Evolutionary conservation across 164 flowering plant genomes (phyloP).

Genomic region (Magnolia kwangsiensis): DNA sequence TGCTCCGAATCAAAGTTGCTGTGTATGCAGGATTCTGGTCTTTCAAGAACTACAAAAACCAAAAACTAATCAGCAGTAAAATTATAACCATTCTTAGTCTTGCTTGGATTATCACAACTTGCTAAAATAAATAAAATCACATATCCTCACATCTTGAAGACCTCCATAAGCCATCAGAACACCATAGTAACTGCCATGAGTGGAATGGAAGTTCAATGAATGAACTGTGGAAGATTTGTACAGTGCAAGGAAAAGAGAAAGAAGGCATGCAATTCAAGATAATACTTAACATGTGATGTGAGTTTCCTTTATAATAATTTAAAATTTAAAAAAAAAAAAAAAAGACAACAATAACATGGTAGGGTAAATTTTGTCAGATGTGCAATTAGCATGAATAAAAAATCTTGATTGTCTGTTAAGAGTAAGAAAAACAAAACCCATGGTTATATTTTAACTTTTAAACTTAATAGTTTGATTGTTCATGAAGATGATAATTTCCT

Average conservation of each 20-base stretch:
- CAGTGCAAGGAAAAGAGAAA: background rate
- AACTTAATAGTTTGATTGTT: background rate
- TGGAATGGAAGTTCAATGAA: slow-evolving; percentile 9
- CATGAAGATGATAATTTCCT: background rate
- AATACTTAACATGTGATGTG: background rate
- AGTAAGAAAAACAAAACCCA: background rate
- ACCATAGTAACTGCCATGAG: slow-evolving; percentile 62
- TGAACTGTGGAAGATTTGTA: background rate
- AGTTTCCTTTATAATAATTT: background rate
- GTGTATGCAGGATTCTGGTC: slow-evolving; percentile 51
- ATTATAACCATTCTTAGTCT: background rate
- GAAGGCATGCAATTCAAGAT: background rate
- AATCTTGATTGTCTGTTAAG: background rate
- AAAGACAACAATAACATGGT: background rate
- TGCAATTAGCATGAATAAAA: background rate
- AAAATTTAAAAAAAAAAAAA: too few relatives aligned
- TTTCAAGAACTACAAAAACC: slow-evolving; percentile 47
- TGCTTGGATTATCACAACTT: slow-evolving; percentile 7
- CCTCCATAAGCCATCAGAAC: slow-evolving; percentile 83
- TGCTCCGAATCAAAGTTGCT: slow-evolving; percentile 39
- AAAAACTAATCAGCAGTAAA: background rate
- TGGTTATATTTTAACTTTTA: background rate
- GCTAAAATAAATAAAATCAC: slow-evolving; percentile 6
- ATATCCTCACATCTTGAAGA: slow-evolving; percentile 62
- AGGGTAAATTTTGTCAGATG: background rate